phyloP scores from a whole-genome alignment of 1,139 yeast species.

The Magnusiomyces sp. region DNA sequence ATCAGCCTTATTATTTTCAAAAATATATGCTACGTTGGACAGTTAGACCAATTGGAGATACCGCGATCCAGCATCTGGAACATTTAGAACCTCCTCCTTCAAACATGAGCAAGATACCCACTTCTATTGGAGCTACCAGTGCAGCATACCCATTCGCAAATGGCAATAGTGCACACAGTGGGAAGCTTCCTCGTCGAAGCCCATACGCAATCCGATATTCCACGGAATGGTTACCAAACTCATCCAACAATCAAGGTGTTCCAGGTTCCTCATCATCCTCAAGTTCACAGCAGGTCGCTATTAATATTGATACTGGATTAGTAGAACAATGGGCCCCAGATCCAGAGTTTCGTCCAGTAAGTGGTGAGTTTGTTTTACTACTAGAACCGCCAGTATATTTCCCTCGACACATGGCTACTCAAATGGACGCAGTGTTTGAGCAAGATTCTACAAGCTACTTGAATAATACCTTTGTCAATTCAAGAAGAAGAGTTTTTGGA shows the following conservation, averaged over 20 bases:
- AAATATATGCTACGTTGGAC: conserved; percentile 12
- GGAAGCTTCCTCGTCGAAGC: neutral
- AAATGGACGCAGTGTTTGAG: conserved; percentile 18
- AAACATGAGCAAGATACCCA: neutral
- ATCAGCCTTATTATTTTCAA: conserved; percentile 7
- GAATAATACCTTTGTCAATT: conserved; percentile 7
- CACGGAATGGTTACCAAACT: conserved; percentile 23
- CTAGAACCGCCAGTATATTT: conserved; percentile 29
- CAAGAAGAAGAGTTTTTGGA: conserved; percentile 1
- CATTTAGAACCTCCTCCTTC: conserved; percentile 5
- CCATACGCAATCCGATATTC: conserved; percentile 22
- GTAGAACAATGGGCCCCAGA: conserved; percentile 21
- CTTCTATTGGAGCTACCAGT: too few species aligned
- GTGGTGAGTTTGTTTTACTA: conserved; percentile 27
- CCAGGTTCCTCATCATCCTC: too few species aligned
- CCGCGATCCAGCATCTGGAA: conserved; percentile 1
- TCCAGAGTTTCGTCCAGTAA: conserved; percentile 21
- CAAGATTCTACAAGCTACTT: conserved; percentile 7
- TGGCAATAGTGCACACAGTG: too few species aligned
- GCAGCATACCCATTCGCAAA: too few species aligned
- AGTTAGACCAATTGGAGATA: conserved; percentile 7
- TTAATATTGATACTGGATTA: conserved; percentile 14
- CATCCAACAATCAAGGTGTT: too few species aligned
- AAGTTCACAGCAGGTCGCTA: neutral
- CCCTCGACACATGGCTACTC: conserved; percentile 21